Evolutionary conservation across 1,284 basidiomycete genomes (phyloP), one percentile per base, ranked within the genome.

Genomic region (Leucoagaricus sp.): DNA sequence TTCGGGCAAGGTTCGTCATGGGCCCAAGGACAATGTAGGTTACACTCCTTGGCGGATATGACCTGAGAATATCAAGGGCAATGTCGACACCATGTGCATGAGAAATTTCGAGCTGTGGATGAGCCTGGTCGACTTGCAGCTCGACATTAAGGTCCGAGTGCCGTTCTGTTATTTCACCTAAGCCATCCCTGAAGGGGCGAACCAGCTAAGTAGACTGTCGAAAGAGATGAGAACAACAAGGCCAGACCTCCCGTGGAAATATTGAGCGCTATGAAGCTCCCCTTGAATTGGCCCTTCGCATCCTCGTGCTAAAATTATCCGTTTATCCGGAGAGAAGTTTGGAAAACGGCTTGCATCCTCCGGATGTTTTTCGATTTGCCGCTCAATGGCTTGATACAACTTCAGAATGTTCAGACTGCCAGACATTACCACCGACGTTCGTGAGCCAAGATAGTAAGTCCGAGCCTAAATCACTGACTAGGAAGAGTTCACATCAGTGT

Each of bases 1-100:
- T 79, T 38, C 77, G 75, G 1, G 94, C 93, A 25, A 98, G 76
- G 66, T 92, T 96, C 17, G 94, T 98, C 58, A 95, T 74, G 4
- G 96, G 96, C 0, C 96, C 96, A 1, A 98, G 78, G 4, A 85
- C 89, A 55, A 98, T 81, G 62, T 97, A 94, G 1, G 91, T 90
- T 25, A 98, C 80, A 8, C 81, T 88, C 51, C 82, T 75, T 17
- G 82, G 71, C 1, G 87, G 83, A 57, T 83, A 75, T 1, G 76
- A 71, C 28, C 75, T 71, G 6, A 98, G 76, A 19, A 94, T 72
- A 15, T 89, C 83, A 0, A 94, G 74, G 7, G 86, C 84, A 13
- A 91, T 83, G 44, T 93, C 83, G 31, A 81, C 75, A 0, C 84
- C 86, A 23, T 82, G 72, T 55, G 72, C 75, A 26, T 75, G 67